Evolutionary conservation across 192 early-diverging fungal species (phyloP), one percentile per base, ranked within the genome.

Genomic region (Backusella macrospora): DNA sequence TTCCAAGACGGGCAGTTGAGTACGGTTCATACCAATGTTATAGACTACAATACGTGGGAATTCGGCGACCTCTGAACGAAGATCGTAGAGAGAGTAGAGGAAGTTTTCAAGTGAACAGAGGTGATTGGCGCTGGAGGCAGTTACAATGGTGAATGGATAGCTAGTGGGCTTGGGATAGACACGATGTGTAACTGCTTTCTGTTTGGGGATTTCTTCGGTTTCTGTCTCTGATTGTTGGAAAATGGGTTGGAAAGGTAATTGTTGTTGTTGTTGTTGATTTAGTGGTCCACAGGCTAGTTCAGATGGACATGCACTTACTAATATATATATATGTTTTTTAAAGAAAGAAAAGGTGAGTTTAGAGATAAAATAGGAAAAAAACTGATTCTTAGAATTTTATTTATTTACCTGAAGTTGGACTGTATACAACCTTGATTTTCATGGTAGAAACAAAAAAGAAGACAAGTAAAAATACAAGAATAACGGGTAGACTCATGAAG

Each of bases 41-140:
- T 87, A 87, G 4, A 87, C 83, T 7, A 87, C 80, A 5, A 87
- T 69, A 23, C 69, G 83, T 0, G 86, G 86, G 40, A 80, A 80
- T 26, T 76, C 62, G 15, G 45, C 46, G 21, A 26, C 21, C 39
- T 73, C 42, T 29, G 49, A 44, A 14, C 85, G 73, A 14, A 82
- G 49, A 37, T 79, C 79, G 37, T 85, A 69, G 34, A 85, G 72
- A 6, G 76, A 79, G 63, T 85, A 85, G 7, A 87, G 70, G 55
- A 83, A 87, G 40, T 74, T 80, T 52, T 87, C 84, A 40, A 87
- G 73, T 29, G 83, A 79, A 59, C 86, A 87, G n/a, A 87, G 80
- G 18, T 87, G 86, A 62, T 87, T 87, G 0, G 77, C 82, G 46
- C 84, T 85, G 15, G 86, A 83, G 12, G 84, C 86, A 0, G 86